Evolutionary conservation across 139 green algal species (phyloP), one percentile per base, ranked within the genome.

Genomic region (Desmodesmus armatus): DNA sequence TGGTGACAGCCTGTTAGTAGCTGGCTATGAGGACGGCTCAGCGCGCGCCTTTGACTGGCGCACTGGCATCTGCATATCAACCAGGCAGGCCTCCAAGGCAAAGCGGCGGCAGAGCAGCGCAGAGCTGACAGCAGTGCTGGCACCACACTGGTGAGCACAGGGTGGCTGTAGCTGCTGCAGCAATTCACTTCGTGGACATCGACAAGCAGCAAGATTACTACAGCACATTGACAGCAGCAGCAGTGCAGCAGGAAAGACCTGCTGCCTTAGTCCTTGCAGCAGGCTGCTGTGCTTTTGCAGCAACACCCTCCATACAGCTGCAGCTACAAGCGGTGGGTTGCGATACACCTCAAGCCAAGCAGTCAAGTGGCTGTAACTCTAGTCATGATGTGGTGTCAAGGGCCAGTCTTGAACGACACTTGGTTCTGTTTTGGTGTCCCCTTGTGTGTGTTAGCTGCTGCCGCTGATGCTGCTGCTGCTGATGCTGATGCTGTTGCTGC

Each of bases 21-120:
- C 65, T 31, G 80, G 80, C 15, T 86, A 53, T 31, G 69, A 86
- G 27, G 67, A 86, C 31, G 80, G 80, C 51, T 35, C 51, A 51
- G 69, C 58, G 33, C n/a, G 35, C 19, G n/a, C 35, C 69, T 86
- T 69, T 69, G 80, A 86, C 49, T 78, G 51, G 66, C 39, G 58
- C 35, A 23, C 49, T 1, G 80, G 80, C 11, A 23, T 17, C 27
- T 80, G 80, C 80, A 23, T 73, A 1, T 35, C 31, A 35, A 39
- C 6, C 47, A 65, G 53, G 31, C 62, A 80, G 33, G 44, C 44
- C 44, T 21, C 9, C 13, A 7, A 55, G 13, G 47, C 7, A 21
- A 7, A 55, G 47, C 47, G 47, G 47, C 9, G 47, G 25, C 51
- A 75, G 53, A 31, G 23, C 21, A 63, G 44, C 11, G 25, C 40